Conservation (phyloP, 176 grass and related monocot species). For the Oryza australiensis region DNA sequence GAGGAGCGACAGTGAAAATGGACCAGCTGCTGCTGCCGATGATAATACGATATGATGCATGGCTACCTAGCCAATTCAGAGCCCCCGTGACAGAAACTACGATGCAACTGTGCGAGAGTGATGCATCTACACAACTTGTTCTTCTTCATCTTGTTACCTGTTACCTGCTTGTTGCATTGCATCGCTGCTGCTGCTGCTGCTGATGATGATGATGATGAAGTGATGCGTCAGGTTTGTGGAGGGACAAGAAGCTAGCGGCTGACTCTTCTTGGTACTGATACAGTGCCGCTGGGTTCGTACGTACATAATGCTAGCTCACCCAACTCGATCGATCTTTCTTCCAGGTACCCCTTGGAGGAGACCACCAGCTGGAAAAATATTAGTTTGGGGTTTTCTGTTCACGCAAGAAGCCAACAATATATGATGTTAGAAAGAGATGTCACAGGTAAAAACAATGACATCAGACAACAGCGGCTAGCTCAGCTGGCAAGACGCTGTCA, state of each 20-base stretch:
- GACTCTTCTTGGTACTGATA: conserved; percentile 21
- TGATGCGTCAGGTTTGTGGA: neutral
- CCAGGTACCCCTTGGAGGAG: neutral
- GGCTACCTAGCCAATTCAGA: no score
- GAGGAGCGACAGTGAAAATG: neutral
- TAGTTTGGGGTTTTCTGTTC: neutral
- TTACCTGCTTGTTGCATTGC: neutral
- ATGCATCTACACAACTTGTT: neutral
- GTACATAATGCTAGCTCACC: neutral
- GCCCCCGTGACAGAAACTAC: neutral
- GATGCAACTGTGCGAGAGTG: neutral
- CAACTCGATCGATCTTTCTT: neutral
- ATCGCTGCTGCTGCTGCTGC: no score
- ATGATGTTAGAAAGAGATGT: neutral
- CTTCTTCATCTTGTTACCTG: neutral
- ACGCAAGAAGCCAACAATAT: neutral
- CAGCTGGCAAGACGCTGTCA: no score
- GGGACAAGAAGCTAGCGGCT: conserved; percentile 17
- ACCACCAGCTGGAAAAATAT: neutral
- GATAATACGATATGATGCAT: neutral
- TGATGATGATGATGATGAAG: neutral
- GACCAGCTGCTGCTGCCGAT: neutral
- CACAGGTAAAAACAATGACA: neutral
- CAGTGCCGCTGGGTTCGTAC: neutral
- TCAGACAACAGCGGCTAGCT: no score